Evolutionary conservation across 108 stramenopile species (phyloP).

Genomic region (Asterionellopsis glacialis): DNA sequence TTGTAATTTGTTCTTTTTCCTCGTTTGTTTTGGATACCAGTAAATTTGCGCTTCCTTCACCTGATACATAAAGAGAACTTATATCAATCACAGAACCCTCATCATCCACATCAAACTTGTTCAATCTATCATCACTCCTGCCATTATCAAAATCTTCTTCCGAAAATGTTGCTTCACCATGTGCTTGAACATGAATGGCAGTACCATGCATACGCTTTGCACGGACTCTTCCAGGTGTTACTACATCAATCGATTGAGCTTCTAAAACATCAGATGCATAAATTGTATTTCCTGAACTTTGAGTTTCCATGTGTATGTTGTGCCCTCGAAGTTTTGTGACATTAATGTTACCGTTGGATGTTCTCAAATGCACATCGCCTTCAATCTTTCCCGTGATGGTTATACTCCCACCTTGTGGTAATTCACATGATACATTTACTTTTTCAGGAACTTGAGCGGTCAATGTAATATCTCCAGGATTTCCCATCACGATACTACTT

Average conservation of each 20-base stretch:
- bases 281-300: slow-evolving; percentile 20
- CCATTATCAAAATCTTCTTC: slow-evolving; percentile 5
- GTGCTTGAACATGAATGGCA: slow-evolving; percentile 18
- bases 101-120: slow-evolving; percentile 62
- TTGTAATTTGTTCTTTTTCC: neutral
- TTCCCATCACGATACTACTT: slow-evolving; percentile 3
- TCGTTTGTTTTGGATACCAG: neutral
- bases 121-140: neutral
- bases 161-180: neutral
- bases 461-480: slow-evolving; percentile 17
- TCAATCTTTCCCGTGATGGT: slow-evolving; percentile 58
- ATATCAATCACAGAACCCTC: slow-evolving; percentile 69
- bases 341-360: slow-evolving; percentile 45
- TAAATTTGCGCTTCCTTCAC: slow-evolving; percentile 10
- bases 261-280: slow-evolving; percentile 57
- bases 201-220: slow-evolving; percentile 75
- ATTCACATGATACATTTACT: slow-evolving; percentile 51
- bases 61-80: slow-evolving; percentile 66
- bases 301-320: slow-evolving; percentile 34
- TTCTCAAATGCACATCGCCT: slow-evolving; percentile 56
- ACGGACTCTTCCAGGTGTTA: slow-evolving; percentile 42
- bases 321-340: slow-evolving; percentile 70
- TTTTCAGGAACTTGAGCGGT: slow-evolving; percentile 71
- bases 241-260: slow-evolving; percentile 42
- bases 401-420: slow-evolving; percentile 45